Percentiles rank a stretch among this genome's conserved stretches.
Conservation (phyloP, 345 rosid species). For the Syzygium aromaticum region DNA sequence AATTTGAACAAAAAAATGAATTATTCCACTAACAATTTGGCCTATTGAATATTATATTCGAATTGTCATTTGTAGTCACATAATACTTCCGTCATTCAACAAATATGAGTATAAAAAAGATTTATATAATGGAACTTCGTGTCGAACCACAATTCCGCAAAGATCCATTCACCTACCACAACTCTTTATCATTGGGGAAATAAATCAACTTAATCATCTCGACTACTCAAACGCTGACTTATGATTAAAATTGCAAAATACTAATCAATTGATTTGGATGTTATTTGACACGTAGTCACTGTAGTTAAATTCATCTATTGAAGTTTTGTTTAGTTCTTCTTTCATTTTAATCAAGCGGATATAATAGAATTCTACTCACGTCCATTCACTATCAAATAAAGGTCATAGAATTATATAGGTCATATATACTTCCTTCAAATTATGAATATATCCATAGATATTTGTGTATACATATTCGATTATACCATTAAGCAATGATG, state of each 20-base stretch:
- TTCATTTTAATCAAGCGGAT: neutral
- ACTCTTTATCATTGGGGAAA: no score
- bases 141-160: neutral
- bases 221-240: neutral
- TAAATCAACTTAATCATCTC: neutral
- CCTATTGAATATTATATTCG: no score
- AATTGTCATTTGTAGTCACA: no score
- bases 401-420: neutral
- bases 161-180: no score
- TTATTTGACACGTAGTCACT: neutral
- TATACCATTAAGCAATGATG: neutral
- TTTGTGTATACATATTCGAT: neutral
- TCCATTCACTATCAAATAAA: neutral
- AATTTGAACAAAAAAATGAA: neutral
- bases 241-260: neutral
- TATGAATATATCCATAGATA: neutral
- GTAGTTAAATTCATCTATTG: neutral
- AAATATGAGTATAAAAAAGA: neutral
- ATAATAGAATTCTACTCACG: neutral
- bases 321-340: neutral
- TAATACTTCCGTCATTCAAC: no score
- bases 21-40: accelerated
- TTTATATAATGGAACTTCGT: no score
- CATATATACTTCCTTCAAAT: neutral
- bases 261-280: accelerated